These are phyloP conservation scores for Fusarium sp. DNA, from an alignment of 2,329 filamentous ascomycete genomes.

Conservation along the genomic window DNA sequence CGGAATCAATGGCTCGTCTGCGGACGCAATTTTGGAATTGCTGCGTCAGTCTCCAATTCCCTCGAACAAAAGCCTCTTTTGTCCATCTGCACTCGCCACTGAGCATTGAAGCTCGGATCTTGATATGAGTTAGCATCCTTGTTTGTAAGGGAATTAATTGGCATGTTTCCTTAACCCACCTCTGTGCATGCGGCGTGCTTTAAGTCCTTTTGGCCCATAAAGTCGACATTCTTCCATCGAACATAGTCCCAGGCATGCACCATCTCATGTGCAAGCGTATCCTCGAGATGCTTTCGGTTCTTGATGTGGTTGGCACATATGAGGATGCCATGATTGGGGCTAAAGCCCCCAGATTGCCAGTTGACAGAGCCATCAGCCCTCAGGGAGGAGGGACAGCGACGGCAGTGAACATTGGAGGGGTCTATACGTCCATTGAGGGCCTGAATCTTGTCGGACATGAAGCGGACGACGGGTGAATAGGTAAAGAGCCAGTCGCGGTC, in stretches of 20 bases:
- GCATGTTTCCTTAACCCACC: conserved; percentile 58
- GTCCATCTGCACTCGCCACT: conserved; percentile 94
- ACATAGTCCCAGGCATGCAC: conserved; percentile 96
- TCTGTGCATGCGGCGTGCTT: conserved; percentile 94
- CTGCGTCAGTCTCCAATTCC: conserved; percentile 88
- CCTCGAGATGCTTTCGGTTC: conserved; percentile 83
- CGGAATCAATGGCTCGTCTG: conserved; percentile 79
- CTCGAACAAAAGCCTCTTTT: conserved; percentile 83
- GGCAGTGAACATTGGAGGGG: conserved; percentile 79
- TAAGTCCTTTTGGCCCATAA: conserved; percentile 74
- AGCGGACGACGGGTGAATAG: conserved; percentile 87
- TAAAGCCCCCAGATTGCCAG: conserved; percentile 81
- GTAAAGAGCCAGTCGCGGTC: conserved; percentile 84
- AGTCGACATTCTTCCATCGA: conserved; percentile 84
- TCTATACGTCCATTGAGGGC: conserved; percentile 82
- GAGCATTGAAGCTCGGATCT: conserved; percentile 93
- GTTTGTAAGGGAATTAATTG: neutral
- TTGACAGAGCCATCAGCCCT: conserved; percentile 68
- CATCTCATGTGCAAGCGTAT: conserved; percentile 97
- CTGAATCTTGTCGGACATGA: conserved; percentile 82
- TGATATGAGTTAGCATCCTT: neutral
- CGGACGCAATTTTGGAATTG: conserved; percentile 95
- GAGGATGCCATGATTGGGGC: conserved; percentile 84
- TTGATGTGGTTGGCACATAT: conserved; percentile 92
- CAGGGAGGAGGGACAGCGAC: conserved; percentile 73